A percentile compares a stretch with the other conserved stretches of the same genome.
phyloP scores from a whole-genome alignment of 2,329 filamentous ascomycete species.

The Beauveria rudraprayagi region DNA sequence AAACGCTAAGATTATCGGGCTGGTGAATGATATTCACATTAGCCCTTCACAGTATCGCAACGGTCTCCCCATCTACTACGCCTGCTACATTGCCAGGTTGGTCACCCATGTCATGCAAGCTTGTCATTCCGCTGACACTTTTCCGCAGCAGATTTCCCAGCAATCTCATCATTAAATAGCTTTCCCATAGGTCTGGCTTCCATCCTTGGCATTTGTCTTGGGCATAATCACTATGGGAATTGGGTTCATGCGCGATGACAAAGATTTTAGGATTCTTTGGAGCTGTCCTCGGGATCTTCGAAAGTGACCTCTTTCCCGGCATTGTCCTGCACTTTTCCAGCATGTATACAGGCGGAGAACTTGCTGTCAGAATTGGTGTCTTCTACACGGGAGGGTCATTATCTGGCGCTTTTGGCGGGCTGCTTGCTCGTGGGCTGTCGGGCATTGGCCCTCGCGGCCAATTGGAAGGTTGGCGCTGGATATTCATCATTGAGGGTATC shows the following conservation, averaged over 20 bases:
- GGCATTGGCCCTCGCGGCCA: conserved; percentile 49
- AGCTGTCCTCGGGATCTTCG: conserved; percentile 52
- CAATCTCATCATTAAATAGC: conserved; percentile 54
- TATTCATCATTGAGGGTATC: conserved; percentile 53
- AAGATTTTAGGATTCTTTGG: conserved; percentile 55
- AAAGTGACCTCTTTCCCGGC: conserved; percentile 58
- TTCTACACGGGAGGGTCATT: conserved; percentile 62
- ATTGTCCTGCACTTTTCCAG: conserved; percentile 60
- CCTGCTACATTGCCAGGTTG: conserved; percentile 51
- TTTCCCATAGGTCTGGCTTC: conserved; percentile 54
- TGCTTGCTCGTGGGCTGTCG: conserved; percentile 53
- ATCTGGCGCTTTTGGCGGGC: conserved; percentile 51
- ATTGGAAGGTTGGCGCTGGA: conserved; percentile 53
- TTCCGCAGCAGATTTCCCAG: conserved; percentile 49
- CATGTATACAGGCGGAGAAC: conserved; percentile 51
- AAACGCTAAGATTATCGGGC: conserved; percentile 57
- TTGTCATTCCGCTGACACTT: not conserved
- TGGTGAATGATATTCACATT: conserved; percentile 51
- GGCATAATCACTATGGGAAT: conserved; percentile 50
- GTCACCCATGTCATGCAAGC: not conserved
- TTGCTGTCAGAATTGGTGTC: conserved; percentile 55
- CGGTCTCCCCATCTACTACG: conserved; percentile 57
- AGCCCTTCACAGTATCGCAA: conserved; percentile 55
- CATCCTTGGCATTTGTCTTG: conserved; percentile 48
- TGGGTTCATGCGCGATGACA: conserved; percentile 44